Evolutionary conservation across 179 eudicot species (phyloP).

Genomic region (Beta macrorhiza): DNA sequence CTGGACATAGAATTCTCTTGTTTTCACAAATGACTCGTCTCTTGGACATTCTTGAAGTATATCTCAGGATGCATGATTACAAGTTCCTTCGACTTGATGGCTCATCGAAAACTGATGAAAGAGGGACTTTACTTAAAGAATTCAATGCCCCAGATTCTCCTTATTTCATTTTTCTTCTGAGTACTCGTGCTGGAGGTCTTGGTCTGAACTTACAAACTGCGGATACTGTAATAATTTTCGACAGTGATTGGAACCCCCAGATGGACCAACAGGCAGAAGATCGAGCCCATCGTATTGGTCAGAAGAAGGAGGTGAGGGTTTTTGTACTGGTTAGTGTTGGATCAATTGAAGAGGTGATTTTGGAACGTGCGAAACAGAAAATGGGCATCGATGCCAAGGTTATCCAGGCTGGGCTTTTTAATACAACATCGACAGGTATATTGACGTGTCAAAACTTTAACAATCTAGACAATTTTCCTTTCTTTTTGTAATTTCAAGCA

Average conservation of each 20-base stretch:
- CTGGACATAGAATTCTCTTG: constrained; percentile 88
- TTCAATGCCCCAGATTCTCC: constrained; percentile 96
- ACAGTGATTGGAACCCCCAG: constrained; percentile 99
- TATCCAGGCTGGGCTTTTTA: constrained; percentile 96
- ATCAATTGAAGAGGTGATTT: constrained; percentile 89
- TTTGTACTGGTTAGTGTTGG: constrained; percentile 98
- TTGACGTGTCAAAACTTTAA: neutral
- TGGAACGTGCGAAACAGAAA: constrained; percentile 98
- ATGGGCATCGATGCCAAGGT: constrained; percentile 99
- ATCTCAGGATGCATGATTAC: constrained; percentile 69
- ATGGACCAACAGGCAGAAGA: constrained; percentile 99
- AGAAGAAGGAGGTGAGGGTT: constrained; percentile 95
- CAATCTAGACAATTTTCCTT: neutral
- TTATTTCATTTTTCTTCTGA: constrained; percentile 86
- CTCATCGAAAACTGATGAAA: constrained; percentile 84
- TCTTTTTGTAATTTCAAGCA: neutral
- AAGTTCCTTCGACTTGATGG: constrained; percentile 90
- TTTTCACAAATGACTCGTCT: constrained; percentile 98
- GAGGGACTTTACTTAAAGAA: constrained; percentile 75
- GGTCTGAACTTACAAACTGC: constrained; percentile 96
- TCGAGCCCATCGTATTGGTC: constrained; percentile 97
- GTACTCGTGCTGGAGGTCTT: constrained; percentile 98
- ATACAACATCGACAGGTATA: constrained; percentile 96
- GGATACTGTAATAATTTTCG: constrained; percentile 94
- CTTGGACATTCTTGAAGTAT: constrained; percentile 78